Evolutionary conservation across 371 early-diverging fungal species (phyloP).

Genomic region (Haplosporangium sp.): DNA sequence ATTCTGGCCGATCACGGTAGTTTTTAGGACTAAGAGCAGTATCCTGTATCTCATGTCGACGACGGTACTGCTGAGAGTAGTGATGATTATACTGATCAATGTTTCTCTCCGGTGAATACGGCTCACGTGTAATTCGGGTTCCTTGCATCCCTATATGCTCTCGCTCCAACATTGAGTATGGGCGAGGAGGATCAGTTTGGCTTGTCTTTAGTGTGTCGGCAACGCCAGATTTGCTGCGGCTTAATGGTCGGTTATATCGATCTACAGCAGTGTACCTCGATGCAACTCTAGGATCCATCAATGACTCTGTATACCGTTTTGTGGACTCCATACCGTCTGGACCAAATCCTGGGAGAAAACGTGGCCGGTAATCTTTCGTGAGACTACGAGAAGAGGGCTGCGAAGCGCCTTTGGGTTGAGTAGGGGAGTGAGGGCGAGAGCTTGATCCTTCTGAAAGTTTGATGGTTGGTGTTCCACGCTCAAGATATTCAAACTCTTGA

Average conservation of each 20-base stretch:
- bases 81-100: neutral
- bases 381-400: neutral
- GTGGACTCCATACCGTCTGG: constrained; percentile 26
- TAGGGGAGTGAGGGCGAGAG: constrained; percentile 17
- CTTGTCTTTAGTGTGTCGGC: neutral
- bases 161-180: constrained; percentile 7
- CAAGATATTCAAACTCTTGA: constrained; percentile 4
- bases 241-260: constrained; percentile 17
- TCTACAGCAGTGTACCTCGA: constrained; percentile 14
- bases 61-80: neutral
- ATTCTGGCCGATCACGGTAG: neutral
- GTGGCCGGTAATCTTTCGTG: constrained; percentile 29
- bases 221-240: constrained; percentile 4
- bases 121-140: neutral
- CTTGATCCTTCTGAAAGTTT: neutral
- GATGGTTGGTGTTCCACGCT: neutral
- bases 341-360: constrained; percentile 51
- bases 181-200: constrained; percentile 3
- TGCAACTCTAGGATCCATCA: neutral
- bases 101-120: neutral
- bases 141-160: neutral
- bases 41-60: neutral
- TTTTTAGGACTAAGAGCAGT: neutral
- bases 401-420: neutral
- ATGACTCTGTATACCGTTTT: neutral